A percentile compares a stretch with the other conserved stretches of the same genome.
Evolutionary conservation across 1,284 basidiomycete genomes (phyloP).

Genomic region (Cystobasidium sp.): DNA sequence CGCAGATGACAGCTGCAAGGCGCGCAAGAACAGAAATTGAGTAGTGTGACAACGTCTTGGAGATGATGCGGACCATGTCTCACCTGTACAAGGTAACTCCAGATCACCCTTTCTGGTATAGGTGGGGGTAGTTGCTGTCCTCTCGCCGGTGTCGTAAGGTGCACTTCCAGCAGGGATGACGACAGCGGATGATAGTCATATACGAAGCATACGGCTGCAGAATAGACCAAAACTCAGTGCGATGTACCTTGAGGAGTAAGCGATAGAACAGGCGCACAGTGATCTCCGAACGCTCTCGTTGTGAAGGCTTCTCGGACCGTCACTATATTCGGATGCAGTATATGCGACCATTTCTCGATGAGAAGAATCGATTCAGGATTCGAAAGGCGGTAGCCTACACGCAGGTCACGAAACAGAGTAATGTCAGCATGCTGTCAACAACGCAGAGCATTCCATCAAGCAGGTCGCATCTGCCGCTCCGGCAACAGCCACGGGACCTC

Average conservation of each 20-base stretch:
- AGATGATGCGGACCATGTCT: not conserved
- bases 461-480: too few species aligned
- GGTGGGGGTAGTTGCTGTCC: conserved; percentile 54
- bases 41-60: not conserved
- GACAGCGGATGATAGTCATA: conserved; percentile 89
- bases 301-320: conserved; percentile 92
- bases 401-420: conserved; percentile 41
- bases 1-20: conserved; percentile 67
- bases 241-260: not conserved
- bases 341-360: conserved; percentile 84
- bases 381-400: conserved; percentile 74
- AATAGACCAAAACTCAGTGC: not conserved
- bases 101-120: conserved; percentile 80
- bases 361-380: conserved; percentile 79
- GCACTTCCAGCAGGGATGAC: conserved; percentile 76
- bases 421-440: not conserved
- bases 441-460: too few species aligned
- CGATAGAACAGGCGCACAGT: conserved; percentile 65
- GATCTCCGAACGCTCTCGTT: conserved; percentile 88
- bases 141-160: conserved; percentile 60
- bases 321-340: conserved; percentile 87
- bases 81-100: conserved; percentile 89
- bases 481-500: not conserved
- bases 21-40: not conserved
- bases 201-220: conserved; percentile 82